Evolutionary conservation across 177 flowering plant genomes (phyloP).

Genomic region (Vitis hybrid): DNA sequence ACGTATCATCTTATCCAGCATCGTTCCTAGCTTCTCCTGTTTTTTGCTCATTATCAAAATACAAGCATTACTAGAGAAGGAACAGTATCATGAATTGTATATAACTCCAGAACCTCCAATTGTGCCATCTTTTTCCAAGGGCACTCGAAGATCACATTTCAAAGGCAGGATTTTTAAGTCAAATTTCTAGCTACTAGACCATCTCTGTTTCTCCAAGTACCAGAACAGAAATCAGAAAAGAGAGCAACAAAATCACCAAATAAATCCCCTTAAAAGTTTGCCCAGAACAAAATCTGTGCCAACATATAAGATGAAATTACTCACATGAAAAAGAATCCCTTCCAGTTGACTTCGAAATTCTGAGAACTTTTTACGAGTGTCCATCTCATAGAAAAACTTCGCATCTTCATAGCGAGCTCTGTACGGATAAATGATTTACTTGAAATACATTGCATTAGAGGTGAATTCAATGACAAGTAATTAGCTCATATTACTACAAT

Average conservation of each 20-base stretch:
- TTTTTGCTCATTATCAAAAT: slow-evolving; percentile 17
- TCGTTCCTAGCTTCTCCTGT: slow-evolving; percentile 94
- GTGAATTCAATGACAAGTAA: neutral
- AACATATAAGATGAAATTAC: slow-evolving; percentile 11
- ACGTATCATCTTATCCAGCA: slow-evolving; percentile 86
- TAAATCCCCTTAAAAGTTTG: no score
- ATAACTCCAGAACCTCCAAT: neutral
- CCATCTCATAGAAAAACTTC: slow-evolving; percentile 92
- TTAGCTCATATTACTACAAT: neutral
- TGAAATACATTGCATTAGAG: neutral
- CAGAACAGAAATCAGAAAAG: no score
- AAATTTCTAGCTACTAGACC: no score
- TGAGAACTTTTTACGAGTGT: slow-evolving; percentile 60
- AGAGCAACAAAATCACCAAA: no score
- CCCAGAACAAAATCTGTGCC: no score
- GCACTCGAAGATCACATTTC: neutral
- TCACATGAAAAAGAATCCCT: slow-evolving; percentile 94
- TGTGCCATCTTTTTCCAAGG: neutral
- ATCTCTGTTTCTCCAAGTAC: no score
- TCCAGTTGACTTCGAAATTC: slow-evolving; percentile 73
- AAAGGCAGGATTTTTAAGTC: no score
- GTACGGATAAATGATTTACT: slow-evolving; percentile 6
- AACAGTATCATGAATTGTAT: neutral
- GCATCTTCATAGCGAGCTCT: slow-evolving; percentile 99
- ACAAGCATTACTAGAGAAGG: neutral